Evolutionary conservation across 78 protist species (phyloP).

Genomic region (Polysphondylium violaceum): DNA sequence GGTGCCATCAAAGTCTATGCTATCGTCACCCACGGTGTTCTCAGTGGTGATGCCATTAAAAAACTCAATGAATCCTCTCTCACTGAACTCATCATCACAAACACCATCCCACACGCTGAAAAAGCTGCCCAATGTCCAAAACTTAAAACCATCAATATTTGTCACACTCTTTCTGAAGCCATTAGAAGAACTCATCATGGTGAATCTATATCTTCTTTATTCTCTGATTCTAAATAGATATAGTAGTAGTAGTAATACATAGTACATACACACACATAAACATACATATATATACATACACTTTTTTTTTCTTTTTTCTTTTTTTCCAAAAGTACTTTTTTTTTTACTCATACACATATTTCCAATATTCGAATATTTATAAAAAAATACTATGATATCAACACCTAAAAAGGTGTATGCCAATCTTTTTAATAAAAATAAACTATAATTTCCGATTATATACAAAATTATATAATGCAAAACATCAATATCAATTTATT

Average conservation of each 20-base stretch:
- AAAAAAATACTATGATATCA: too few species aligned
- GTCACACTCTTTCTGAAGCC: slow-evolving; percentile 91
- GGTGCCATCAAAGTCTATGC: slow-evolving; percentile 89
- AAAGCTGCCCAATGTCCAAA: slow-evolving; percentile 74
- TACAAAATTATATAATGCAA: too few species aligned
- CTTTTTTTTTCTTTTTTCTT: background rate
- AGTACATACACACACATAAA: background rate
- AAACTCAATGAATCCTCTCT: slow-evolving; percentile 81
- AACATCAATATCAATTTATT: too few species aligned
- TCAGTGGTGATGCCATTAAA: slow-evolving; percentile 86
- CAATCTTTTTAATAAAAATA: too few species aligned
- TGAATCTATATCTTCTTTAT: slow-evolving; percentile 73
- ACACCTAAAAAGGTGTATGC: background rate
- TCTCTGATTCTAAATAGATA: slow-evolving; percentile 68
- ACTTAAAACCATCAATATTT: slow-evolving; percentile 84
- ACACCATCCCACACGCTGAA: slow-evolving; percentile 90
- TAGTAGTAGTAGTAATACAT: background rate
- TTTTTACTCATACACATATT: too few species aligned
- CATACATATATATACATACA: background rate
- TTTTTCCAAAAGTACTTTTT: background rate
- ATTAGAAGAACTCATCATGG: slow-evolving; percentile 94
- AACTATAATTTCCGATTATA: too few species aligned
- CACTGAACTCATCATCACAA: slow-evolving; percentile 83
- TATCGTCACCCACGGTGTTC: slow-evolving; percentile 81
- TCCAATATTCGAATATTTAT: background rate